Conservation (phyloP, 257 asterid species). For the Solanum pennellii region DNA sequence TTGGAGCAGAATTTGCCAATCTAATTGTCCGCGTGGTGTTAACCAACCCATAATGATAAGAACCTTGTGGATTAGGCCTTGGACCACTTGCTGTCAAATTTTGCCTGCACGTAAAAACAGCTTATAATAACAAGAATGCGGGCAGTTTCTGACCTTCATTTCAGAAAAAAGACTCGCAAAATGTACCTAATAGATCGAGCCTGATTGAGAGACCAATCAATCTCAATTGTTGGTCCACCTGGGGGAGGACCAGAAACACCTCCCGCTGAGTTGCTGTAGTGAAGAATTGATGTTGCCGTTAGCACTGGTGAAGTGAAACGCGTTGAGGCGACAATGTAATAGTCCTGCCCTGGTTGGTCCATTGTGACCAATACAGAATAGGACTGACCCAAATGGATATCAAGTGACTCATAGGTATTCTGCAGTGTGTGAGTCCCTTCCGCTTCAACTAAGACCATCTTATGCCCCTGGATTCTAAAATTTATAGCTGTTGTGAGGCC, state of each 20-base stretch:
- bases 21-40: slow-evolving; percentile 31
- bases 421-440: slow-evolving; percentile 45
- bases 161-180: neutral
- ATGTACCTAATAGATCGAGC: slow-evolving; percentile 36
- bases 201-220: slow-evolving; percentile 45
- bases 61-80: slow-evolving; percentile 48
- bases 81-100: slow-evolving; percentile 44
- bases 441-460: slow-evolving; percentile 28
- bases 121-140: neutral
- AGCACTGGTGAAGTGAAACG: slow-evolving; percentile 35
- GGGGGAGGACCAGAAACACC: slow-evolving; percentile 27
- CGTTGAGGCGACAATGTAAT: slow-evolving; percentile 21
- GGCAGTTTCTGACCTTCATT: neutral
- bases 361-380: slow-evolving; percentile 27
- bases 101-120: slow-evolving; percentile 9
- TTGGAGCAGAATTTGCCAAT: slow-evolving; percentile 26
- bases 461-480: slow-evolving; percentile 36
- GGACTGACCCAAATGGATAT: slow-evolving; percentile 41
- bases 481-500: slow-evolving; percentile 28
- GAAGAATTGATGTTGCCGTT: slow-evolving; percentile 28
- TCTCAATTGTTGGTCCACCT: slow-evolving; percentile 28
- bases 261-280: slow-evolving; percentile 23
- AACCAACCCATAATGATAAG: slow-evolving; percentile 40
- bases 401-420: slow-evolving; percentile 25
- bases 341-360: slow-evolving; percentile 32